These are phyloP conservation scores for Sideroxylon spinosum DNA, from an alignment of 179 eudicot genomes.

Conservation along the genomic window DNA sequence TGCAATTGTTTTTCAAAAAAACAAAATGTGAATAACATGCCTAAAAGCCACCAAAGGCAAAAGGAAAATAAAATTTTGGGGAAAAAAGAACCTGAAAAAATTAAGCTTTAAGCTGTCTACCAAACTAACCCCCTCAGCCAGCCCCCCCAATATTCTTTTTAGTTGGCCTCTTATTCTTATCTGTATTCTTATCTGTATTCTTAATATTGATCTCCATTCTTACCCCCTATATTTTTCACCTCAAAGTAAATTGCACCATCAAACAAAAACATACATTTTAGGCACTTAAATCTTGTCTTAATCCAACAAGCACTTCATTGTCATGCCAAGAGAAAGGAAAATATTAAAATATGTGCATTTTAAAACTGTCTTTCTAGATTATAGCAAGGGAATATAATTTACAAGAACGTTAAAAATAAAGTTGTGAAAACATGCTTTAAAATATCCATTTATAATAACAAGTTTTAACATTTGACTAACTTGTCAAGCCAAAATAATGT, in stretches of 20 bases:
- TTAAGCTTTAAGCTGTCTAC: no score
- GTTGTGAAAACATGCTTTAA: background rate
- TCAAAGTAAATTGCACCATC: background rate
- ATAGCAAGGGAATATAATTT: background rate
- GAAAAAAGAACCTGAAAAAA: no score
- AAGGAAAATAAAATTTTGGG: no score
- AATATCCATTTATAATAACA: background rate
- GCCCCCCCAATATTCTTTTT: background rate
- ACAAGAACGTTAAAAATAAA: background rate
- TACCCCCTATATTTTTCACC: background rate
- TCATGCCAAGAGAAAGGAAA: background rate
- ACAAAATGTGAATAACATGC: background rate
- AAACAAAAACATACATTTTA: background rate
- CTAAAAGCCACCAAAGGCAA: background rate
- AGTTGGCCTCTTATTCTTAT: background rate
- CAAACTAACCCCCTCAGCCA: no score
- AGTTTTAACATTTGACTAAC: background rate
- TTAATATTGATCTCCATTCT: background rate
- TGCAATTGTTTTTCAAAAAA: no score
- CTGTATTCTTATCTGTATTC: background rate
- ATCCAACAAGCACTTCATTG: background rate
- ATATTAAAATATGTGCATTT: background rate
- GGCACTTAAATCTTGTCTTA: background rate
- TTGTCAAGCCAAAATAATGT: background rate
- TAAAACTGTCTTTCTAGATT: background rate